These are phyloP conservation scores for Jacaranda mimosifolia DNA, from an alignment of 257 asterid genomes.

Conservation along the genomic window DNA sequence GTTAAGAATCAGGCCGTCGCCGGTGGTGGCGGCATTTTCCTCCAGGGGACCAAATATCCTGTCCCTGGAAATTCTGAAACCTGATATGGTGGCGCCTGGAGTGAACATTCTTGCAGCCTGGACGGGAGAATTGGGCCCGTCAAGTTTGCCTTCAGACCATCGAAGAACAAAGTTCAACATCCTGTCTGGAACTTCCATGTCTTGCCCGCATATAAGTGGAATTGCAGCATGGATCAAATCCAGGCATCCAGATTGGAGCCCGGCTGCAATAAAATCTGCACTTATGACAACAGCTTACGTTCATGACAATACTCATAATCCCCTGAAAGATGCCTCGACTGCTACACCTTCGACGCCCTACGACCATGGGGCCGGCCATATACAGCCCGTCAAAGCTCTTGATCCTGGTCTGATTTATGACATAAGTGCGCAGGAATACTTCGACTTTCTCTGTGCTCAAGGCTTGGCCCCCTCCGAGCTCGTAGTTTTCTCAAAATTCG, in stretches of 20 bases:
- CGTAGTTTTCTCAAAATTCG: conserved; percentile 63
- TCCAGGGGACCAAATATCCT: conserved; percentile 89
- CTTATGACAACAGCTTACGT: conserved; percentile 89
- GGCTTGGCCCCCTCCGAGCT: conserved; percentile 67
- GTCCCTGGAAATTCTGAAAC: conserved; percentile 78
- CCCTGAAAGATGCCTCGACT: conserved; percentile 70
- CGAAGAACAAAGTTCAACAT: conserved; percentile 81
- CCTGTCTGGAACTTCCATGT: conserved; percentile 94
- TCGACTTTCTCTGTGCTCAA: conserved; percentile 79
- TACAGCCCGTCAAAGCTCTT: conserved; percentile 73
- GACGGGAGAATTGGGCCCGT: conserved; percentile 83
- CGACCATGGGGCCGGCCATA: conserved; percentile 95
- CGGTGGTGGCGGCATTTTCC: conserved; percentile 93
- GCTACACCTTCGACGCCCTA: conserved; percentile 63
- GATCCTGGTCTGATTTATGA: conserved; percentile 87
- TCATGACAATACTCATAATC: conserved; percentile 65
- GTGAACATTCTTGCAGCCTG: conserved; percentile 95
- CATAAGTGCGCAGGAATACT: conserved; percentile 77
- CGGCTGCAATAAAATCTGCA: conserved; percentile 87
- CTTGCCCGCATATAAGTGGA: conserved; percentile 96
- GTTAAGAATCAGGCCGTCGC: conserved; percentile 71
- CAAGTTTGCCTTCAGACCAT: conserved; percentile 75
- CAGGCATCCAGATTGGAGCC: conserved; percentile 82
- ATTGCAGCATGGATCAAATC: conserved; percentile 86
- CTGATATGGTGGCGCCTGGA: conserved; percentile 91